A percentile compares a stretch with the other conserved stretches of the same genome.
Evolutionary conservation across 495 filamentous ascomycete species (phyloP).

Genomic region (Talaromyces stipitatus): DNA sequence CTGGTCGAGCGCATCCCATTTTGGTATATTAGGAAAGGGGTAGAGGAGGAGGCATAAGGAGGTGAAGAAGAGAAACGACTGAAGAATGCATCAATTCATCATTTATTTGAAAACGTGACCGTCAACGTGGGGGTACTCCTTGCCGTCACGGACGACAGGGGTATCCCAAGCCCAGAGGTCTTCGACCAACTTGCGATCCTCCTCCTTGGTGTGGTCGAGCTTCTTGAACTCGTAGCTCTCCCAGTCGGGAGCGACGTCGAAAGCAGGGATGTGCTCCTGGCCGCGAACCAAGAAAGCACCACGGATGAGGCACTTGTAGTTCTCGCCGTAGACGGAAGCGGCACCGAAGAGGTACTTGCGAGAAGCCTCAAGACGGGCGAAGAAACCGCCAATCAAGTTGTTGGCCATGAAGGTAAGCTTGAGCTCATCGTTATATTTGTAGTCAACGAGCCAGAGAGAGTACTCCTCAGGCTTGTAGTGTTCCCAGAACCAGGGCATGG

Average conservation of each 20-base stretch:
- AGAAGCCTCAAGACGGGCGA: conserved; percentile 91
- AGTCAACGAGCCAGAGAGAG: conserved; percentile 84
- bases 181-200: conserved; percentile 77
- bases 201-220: conserved; percentile 78
- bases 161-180: conserved; percentile 88
- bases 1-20: neutral
- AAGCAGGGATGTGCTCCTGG: conserved; percentile 76
- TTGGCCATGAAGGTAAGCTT: conserved; percentile 95
- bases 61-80: conserved; percentile 8
- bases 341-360: conserved; percentile 98
- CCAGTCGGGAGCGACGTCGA: conserved; percentile 93
- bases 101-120: conserved; percentile 99
- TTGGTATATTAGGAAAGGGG: neutral
- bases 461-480: conserved; percentile 87
- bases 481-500: conserved; percentile 98
- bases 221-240: conserved; percentile 95
- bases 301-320: conserved; percentile 79
- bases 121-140: conserved; percentile 70
- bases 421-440: conserved; percentile 98
- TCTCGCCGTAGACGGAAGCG: conserved; percentile 77
- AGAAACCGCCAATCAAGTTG: conserved; percentile 97
- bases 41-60: neutral
- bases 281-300: conserved; percentile 94
- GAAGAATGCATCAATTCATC: conserved; percentile 4
- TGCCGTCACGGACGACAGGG: conserved; percentile 67